These are phyloP conservation scores for Chlorella sp. DNA, from an alignment of 139 green algal species.

Conservation along the genomic window DNA sequence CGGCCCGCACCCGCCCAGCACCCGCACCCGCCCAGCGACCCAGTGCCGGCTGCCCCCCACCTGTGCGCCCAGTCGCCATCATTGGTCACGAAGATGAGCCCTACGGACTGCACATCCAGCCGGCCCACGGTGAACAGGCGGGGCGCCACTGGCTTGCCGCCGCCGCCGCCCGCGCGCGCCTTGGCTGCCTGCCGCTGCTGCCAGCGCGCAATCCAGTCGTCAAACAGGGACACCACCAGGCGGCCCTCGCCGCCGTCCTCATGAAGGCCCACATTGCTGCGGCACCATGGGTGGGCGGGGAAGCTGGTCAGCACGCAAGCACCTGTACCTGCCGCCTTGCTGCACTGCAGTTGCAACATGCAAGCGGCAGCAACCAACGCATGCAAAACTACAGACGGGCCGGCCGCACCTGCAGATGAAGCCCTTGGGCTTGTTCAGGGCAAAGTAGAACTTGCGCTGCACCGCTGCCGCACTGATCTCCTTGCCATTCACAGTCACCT, in stretches of 20 bases:
- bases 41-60: not conserved
- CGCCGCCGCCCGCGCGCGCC: not conserved
- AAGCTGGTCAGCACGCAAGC: too few relatives aligned
- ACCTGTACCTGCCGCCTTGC: too few relatives aligned
- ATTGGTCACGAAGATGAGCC: constrained; percentile 97
- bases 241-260: constrained; percentile 22
- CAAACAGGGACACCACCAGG: constrained; percentile 50
- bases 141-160: constrained; percentile 58
- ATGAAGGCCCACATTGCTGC: constrained; percentile 32
- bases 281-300: not conserved
- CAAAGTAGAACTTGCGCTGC: constrained; percentile 56
- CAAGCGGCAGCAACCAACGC: too few relatives aligned
- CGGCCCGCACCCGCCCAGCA: not conserved
- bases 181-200: constrained; percentile 29
- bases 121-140: constrained; percentile 95
- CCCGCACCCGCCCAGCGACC: too few relatives aligned
- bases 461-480: not conserved
- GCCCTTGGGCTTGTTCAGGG: constrained; percentile 85
- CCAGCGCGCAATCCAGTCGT: constrained; percentile 35
- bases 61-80: constrained; percentile 89
- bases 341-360: too few relatives aligned
- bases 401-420: constrained; percentile 71
- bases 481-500: not conserved
- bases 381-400: too few relatives aligned
- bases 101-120: constrained; percentile 88